phyloP scores from a whole-genome alignment of 352 stramenopile species.

The Phytophthora pini region DNA sequence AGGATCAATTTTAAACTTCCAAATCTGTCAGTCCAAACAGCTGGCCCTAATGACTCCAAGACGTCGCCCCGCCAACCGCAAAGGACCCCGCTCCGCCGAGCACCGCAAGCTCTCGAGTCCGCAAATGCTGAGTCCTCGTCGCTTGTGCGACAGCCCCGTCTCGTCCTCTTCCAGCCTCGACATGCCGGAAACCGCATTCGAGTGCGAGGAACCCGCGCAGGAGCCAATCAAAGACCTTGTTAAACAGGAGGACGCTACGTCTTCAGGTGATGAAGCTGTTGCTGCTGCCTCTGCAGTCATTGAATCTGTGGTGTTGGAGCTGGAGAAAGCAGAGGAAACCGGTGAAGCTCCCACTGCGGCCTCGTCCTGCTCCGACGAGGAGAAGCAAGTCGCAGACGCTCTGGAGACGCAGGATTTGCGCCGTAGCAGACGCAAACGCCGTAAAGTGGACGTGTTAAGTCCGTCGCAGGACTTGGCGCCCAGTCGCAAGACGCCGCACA shows the following conservation, averaged over 20 bases:
- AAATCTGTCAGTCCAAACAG: constrained; percentile 1
- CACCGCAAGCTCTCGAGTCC: constrained; percentile 27
- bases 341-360: neutral
- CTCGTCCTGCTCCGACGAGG: constrained; percentile 26
- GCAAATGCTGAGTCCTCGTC: constrained; percentile 18
- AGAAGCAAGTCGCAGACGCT: constrained; percentile 5
- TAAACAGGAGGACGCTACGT: neutral
- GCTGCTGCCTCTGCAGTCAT: constrained; percentile 2
- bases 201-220: neutral
- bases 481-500: constrained; percentile 11
- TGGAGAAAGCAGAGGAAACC: neutral
- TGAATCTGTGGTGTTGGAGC: constrained; percentile 6
- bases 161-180: neutral
- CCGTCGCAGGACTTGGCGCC: constrained; percentile 2
- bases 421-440: constrained; percentile 33
- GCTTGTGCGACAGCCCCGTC: neutral
- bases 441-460: constrained; percentile 31
- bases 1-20: constrained; percentile 14
- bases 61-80: constrained; percentile 29
- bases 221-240: neutral
- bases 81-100: constrained; percentile 23
- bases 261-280: neutral
- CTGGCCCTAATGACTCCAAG: constrained; percentile 13
- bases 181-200: constrained; percentile 2
- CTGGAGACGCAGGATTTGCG: neutral